A percentile compares a stretch with the other conserved stretches of the same genome.
Conservation (phyloP, 179 eudicot genomes). For the Actinidia arguta region DNA sequence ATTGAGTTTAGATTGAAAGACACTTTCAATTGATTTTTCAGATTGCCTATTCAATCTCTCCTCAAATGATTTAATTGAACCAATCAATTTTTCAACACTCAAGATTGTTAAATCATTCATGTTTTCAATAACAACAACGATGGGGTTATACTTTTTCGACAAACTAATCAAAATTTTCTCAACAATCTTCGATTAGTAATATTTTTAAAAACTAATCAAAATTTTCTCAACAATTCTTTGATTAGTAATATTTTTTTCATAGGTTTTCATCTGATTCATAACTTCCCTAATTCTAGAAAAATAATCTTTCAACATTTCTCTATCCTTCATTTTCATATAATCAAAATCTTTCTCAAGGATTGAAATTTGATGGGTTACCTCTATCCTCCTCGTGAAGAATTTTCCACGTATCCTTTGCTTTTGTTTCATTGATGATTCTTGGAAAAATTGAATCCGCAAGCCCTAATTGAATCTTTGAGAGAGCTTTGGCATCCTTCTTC, state of each 20-base stretch:
- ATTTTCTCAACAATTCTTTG: constrained; percentile 2
- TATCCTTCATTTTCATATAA: constrained; percentile 21
- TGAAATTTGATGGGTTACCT: neutral
- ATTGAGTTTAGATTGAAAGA: neutral
- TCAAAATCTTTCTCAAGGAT: constrained; percentile 24
- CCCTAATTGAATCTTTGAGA: no score
- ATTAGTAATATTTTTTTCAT: constrained; percentile 15
- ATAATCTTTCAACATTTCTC: neutral
- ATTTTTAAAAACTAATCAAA: neutral
- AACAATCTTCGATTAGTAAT: constrained; percentile 6
- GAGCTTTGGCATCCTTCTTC: no score
- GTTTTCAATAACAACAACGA: no score
- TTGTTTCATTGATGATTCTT: no score
- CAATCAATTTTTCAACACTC: no score
- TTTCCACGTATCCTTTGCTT: no score
- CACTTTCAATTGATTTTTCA: neutral
- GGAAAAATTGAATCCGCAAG: no score
- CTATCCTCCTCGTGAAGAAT: constrained; percentile 9
- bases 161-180: neutral
- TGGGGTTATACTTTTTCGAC: no score
- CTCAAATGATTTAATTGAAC: no score
- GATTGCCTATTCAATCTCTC: neutral
- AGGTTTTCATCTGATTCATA: constrained; percentile 7
- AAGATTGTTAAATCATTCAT: no score
- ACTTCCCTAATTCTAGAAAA: neutral